phyloP scores from a whole-genome alignment of 2,329 filamentous ascomycete genomes.

The Arthrobotrys conoides region DNA sequence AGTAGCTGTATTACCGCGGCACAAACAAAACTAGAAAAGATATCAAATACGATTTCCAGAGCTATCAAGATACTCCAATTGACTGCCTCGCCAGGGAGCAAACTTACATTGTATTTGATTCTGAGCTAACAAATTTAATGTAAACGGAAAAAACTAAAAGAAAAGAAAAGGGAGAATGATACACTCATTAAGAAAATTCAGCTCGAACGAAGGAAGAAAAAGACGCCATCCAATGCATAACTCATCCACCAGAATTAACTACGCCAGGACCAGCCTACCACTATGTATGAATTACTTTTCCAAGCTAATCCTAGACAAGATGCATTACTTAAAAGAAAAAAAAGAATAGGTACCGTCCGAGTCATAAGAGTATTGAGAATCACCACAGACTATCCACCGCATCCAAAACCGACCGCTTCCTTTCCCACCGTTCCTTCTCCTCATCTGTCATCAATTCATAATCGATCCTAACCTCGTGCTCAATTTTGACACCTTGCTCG shows the following conservation, averaged over 20 bases:
- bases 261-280: neutral
- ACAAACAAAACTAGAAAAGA: too few relatives aligned
- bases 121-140: neutral
- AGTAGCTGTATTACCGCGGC: too few relatives aligned
- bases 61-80: too few relatives aligned
- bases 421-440: slow-evolving; percentile 55
- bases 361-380: neutral
- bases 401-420: slow-evolving; percentile 45
- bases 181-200: neutral
- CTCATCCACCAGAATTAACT: neutral
- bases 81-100: too few relatives aligned
- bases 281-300: neutral
- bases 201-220: too few relatives aligned
- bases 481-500: slow-evolving; percentile 44
- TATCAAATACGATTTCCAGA: too few relatives aligned
- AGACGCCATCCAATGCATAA: neutral
- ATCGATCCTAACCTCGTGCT: slow-evolving; percentile 58
- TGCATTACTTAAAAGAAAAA: neutral
- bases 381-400: slow-evolving; percentile 55
- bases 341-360: slow-evolving; percentile 8
- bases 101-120: too few relatives aligned
- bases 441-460: slow-evolving; percentile 56
- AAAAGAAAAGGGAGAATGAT: neutral
- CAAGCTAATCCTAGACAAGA: neutral
- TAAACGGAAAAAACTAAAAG: neutral